Base-by-base conservation (phyloP, 257 asterid species). In the Leonotis leonurus region DNA sequence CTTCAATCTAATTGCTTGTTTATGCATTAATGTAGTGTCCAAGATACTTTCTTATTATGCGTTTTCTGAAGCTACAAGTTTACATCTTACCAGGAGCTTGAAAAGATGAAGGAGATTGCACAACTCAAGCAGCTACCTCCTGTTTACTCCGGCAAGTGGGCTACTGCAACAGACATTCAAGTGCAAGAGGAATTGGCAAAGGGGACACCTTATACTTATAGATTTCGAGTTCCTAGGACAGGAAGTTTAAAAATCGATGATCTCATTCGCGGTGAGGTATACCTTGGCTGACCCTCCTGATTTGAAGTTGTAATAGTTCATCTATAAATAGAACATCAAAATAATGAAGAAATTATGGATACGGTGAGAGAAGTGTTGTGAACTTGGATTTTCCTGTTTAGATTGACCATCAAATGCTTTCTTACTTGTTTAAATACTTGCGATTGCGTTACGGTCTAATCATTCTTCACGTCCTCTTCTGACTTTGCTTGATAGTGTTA, bases 241-340 rank as follows among this genome's bases (percentile, higher is more conserved):
- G 97, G 99, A 80, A 71, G 71, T 61, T 71, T 92, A 76, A 83
- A 72, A 71, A 85, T 92, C 35, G 63, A 89, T 8, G 99, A 92
- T 75, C 88, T 92, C 76, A 92, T 92, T 68, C 91, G 97, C 18
- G 95, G 99, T 48, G 94, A 89, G 94, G 97, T 92, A 77, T 48
- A 56, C 21, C 36, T 65, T 70, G 21, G 56, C 36, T 45, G 39
- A 35, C 49, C 29, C 13, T 54, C 29, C 24, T n/a, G n/a, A 3
- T 39, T 21, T 26, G 22, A 51, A 36, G 35, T 21, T 48, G 25
- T 52, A n/a, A n/a, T 40, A 39, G 8, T 56, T 39, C 26, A 16
- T 22, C 35, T 58, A n/a, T 63, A 21, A 46, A 45, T 16, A 33
- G 12, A 8, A 49, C 27, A 24, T 14, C 12, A 16, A 36, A 48